phyloP scores from a whole-genome alignment of 768 basidiomycete species.

The Astraeus odoratus region DNA sequence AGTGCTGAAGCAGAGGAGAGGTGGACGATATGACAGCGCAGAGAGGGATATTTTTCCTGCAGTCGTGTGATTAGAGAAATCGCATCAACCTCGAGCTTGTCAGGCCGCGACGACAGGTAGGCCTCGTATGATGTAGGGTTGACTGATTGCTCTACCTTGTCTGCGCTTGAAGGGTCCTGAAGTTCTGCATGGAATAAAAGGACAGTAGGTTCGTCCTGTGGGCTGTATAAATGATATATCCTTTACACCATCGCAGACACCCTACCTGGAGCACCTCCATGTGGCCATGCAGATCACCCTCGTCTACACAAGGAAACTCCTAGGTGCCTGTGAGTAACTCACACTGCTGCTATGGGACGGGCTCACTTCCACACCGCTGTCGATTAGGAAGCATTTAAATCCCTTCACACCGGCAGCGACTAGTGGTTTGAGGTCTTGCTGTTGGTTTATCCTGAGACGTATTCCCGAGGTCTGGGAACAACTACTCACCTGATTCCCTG shows the following conservation, averaged over 20 bases:
- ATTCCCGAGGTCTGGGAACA: background rate
- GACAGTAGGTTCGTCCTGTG: slow-evolving; percentile 58
- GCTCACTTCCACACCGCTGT: slow-evolving; percentile 87
- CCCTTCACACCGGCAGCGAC: slow-evolving; percentile 81
- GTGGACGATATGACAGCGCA: slow-evolving; percentile 93
- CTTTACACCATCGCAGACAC: background rate
- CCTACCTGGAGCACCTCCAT: slow-evolving; percentile 71
- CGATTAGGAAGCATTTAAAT: slow-evolving; percentile 95
- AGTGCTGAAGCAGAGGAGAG: slow-evolving; percentile 83
- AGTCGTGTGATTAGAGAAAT: slow-evolving; percentile 70
- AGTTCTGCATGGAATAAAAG: slow-evolving; percentile 94
- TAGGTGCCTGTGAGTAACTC: slow-evolving; percentile 23
- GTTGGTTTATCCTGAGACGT: background rate
- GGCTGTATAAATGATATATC: slow-evolving; percentile 2
- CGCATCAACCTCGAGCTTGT: slow-evolving; percentile 71
- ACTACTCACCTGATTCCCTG: slow-evolving; percentile 68
- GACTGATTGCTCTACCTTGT: slow-evolving; percentile 14
- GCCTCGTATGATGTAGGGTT: slow-evolving; percentile 63
- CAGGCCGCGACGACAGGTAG: slow-evolving; percentile 81
- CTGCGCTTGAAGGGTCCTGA: slow-evolving; percentile 28
- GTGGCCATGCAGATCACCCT: slow-evolving; percentile 57
- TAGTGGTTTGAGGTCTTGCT: slow-evolving; percentile 73
- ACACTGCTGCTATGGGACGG: slow-evolving; percentile 3
- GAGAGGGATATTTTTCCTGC: slow-evolving; percentile 51
- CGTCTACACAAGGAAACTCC: slow-evolving; percentile 90